A percentile compares a stretch with the other conserved stretches of the same genome.
These are phyloP conservation scores for Peronospora tabacina DNA, from an alignment of 352 stramenopile genomes.

Conservation along the genomic window DNA sequence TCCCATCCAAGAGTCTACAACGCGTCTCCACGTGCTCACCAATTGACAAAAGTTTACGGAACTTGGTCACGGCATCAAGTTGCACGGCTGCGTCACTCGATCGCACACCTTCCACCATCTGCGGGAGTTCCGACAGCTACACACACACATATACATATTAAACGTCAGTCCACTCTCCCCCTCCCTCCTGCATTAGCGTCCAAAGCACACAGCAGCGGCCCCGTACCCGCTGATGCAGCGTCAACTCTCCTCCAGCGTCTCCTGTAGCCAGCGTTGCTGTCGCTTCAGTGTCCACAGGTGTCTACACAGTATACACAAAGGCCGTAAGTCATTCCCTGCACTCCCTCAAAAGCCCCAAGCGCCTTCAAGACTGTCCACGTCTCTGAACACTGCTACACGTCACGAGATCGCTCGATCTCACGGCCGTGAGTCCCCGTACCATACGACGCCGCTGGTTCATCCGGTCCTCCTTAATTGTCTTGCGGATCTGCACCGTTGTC, in stretches of 20 bases:
- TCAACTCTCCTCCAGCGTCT: slow-evolving; percentile 39
- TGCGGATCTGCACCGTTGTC: slow-evolving; percentile 81
- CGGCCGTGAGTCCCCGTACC: too few species aligned
- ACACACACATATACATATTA: slow-evolving; percentile 8
- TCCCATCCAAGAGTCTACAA: not conserved
- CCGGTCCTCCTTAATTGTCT: slow-evolving; percentile 76
- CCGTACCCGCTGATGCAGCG: slow-evolving; percentile 45
- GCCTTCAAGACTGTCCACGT: slow-evolving; percentile 2
- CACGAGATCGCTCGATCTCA: too few species aligned
- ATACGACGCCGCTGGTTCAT: slow-evolving; percentile 73
- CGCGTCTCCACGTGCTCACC: slow-evolving; percentile 36
- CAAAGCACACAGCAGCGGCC: not conserved
- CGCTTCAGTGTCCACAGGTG: slow-evolving; percentile 14
- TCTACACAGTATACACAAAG: slow-evolving; percentile 16
- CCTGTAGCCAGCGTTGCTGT: slow-evolving; percentile 20
- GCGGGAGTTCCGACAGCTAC: slow-evolving; percentile 90
- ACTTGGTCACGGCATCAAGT: slow-evolving; percentile 96
- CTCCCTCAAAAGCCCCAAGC: slow-evolving; percentile 9
- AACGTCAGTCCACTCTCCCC: slow-evolving; percentile 6
- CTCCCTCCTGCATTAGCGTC: too few species aligned
- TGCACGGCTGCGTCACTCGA: slow-evolving; percentile 87
- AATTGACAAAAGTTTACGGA: slow-evolving; percentile 97
- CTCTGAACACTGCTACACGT: too few species aligned
- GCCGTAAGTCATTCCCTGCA: slow-evolving; percentile 6
- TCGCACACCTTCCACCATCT: slow-evolving; percentile 92